Evolutionary conservation across 208 protist genomes (phyloP).

Genomic region (Leishmania lainsoni): DNA sequence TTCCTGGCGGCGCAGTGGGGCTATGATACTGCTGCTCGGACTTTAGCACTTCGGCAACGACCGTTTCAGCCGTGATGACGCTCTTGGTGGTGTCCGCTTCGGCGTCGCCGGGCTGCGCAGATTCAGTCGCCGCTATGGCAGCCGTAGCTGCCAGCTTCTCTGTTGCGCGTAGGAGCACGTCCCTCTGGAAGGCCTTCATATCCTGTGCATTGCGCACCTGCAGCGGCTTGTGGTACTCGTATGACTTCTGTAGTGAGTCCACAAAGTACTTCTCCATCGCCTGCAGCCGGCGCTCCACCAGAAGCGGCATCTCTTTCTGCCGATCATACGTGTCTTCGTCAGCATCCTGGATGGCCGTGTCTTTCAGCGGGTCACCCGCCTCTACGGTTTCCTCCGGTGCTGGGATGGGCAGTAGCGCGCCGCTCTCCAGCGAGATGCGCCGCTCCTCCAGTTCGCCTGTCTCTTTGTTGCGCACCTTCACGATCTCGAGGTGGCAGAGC

Average conservation of each 20-base stretch:
- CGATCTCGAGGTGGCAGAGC: slow-evolving; percentile 68
- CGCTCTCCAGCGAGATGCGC: slow-evolving; percentile 75
- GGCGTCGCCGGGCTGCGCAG: background rate
- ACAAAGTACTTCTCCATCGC: slow-evolving; percentile 91
- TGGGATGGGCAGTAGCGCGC: slow-evolving; percentile 83
- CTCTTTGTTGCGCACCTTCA: slow-evolving; percentile 84
- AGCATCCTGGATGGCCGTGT: slow-evolving; percentile 86
- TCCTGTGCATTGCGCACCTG: slow-evolving; percentile 58
- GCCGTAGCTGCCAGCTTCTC: slow-evolving; percentile 52
- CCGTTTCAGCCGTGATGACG: slow-evolving; percentile 9
- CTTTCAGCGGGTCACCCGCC: slow-evolving; percentile 76
- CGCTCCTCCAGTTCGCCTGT: slow-evolving; percentile 72
- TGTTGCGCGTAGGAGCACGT: slow-evolving; percentile 57
- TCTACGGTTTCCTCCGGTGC: slow-evolving; percentile 49
- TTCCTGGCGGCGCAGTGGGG: slow-evolving; percentile 8
- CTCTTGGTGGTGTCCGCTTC: background rate
- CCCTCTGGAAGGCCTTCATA: slow-evolving; percentile 68
- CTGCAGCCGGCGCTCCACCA: slow-evolving; percentile 71
- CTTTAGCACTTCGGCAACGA: slow-evolving; percentile 32
- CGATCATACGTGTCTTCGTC: slow-evolving; percentile 78
- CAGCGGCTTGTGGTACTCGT: slow-evolving; percentile 72
- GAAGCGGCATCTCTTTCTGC: slow-evolving; percentile 65
- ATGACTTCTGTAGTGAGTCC: slow-evolving; percentile 41
- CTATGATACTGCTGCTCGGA: slow-evolving; percentile 16
- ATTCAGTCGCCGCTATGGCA: background rate